Evolutionary conservation across 208 protist species (phyloP).

Genomic region (Trypanosoma conorhini): DNA sequence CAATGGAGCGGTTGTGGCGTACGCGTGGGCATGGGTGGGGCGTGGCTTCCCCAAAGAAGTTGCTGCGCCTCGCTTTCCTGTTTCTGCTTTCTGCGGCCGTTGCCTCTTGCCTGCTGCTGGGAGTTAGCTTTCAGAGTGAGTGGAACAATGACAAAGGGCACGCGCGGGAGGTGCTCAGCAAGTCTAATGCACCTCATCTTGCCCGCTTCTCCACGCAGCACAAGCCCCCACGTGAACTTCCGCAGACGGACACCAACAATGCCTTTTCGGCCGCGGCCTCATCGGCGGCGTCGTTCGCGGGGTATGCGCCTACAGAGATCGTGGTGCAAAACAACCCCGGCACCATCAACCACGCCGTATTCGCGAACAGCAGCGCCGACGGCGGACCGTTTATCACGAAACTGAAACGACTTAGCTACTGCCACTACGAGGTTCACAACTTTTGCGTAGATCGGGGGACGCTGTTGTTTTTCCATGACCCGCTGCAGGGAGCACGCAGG

Average conservation of each 20-base stretch:
- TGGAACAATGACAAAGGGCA: background rate
- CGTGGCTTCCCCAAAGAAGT: background rate
- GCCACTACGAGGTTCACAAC: slow-evolving; percentile 31
- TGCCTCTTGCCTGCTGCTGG: background rate
- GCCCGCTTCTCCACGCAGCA: background rate
- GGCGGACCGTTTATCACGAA: slow-evolving; percentile 20
- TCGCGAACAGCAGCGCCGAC: slow-evolving; percentile 16
- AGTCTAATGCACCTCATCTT: background rate
- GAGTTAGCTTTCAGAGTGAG: background rate
- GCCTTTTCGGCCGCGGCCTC: too few relatives aligned
- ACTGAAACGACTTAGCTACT: slow-evolving; percentile 22
- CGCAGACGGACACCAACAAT: background rate
- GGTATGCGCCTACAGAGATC: slow-evolving; percentile 1
- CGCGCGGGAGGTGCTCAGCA: background rate
- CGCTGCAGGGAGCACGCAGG: background rate
- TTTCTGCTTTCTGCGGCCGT: background rate
- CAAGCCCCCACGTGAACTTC: background rate
- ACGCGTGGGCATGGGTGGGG: background rate
- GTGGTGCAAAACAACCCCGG: slow-evolving; percentile 18
- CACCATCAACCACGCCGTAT: slow-evolving; percentile 9
- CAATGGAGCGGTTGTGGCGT: background rate
- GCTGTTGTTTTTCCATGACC: slow-evolving; percentile 25
- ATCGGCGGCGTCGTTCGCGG: background rate
- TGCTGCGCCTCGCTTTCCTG: background rate
- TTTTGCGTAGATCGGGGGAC: slow-evolving; percentile 34